Conservation (phyloP, 441 rosid genomes). For the Pelargonium fulgidum region DNA sequence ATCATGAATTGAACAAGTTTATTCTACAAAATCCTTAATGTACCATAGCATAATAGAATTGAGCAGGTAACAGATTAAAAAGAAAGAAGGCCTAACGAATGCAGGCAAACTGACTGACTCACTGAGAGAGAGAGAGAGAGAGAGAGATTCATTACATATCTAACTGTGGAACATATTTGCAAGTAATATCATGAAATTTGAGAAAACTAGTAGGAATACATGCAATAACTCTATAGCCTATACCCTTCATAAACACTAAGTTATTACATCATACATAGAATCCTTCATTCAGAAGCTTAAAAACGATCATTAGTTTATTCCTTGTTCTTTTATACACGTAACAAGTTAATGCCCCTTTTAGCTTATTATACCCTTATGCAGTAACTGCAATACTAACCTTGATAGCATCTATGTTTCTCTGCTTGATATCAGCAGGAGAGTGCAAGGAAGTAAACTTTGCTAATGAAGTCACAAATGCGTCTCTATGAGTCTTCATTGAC, state of each 20-base stretch:
- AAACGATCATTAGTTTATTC: not conserved
- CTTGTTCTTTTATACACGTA: not conserved
- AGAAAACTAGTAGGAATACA: no score
- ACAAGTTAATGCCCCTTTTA: conserved; percentile 9
- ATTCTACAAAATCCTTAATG: no score
- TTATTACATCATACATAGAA: not conserved
- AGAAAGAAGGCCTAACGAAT: no score
- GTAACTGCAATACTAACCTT: conserved; percentile 49
- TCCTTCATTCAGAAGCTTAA: not conserved
- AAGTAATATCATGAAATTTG: no score
- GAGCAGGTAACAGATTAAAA: no score
- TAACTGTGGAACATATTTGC: no score
- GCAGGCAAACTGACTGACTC: no score
- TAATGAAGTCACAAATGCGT: conserved; percentile 96
- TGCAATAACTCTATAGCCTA: no score
- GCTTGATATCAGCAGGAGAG: conserved; percentile 95
- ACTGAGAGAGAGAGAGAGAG: no score
- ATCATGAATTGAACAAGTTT: no score
- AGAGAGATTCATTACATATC: no score
- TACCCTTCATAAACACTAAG: not conserved
- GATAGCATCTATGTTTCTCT: conserved; percentile 83
- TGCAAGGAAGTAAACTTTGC: conserved; percentile 98
- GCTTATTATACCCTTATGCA: not conserved
- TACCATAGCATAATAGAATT: no score
- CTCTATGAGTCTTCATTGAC: conserved; percentile 99